Conservation (phyloP, 2,329 filamentous ascomycete species). For the Beauveria asiatica region DNA sequence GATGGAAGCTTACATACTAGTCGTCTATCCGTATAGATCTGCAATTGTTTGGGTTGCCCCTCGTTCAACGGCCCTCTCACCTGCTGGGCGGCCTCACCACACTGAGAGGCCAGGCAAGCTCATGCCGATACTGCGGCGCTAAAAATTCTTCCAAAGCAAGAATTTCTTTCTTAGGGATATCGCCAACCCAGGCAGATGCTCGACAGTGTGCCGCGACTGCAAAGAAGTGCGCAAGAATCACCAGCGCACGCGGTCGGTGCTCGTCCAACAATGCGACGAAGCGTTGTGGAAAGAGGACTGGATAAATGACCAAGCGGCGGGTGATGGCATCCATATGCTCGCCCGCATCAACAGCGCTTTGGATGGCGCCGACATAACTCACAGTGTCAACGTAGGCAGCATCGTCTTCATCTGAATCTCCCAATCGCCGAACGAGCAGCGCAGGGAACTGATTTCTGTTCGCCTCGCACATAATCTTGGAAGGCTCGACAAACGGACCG, state of each 20-base stretch:
- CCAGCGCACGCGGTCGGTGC: conserved; percentile 15
- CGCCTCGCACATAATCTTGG: not conserved
- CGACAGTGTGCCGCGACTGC: conserved; percentile 13
- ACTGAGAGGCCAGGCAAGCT: conserved; percentile 12
- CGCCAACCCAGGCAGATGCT: conserved; percentile 14
- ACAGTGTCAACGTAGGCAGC: conserved; percentile 14
- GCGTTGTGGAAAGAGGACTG: conserved; percentile 14
- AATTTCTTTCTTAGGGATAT: conserved; percentile 9
- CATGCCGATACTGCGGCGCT: conserved; percentile 3
- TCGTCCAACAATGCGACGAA: conserved; percentile 15
- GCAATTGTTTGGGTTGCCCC: not conserved
- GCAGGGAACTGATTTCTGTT: conserved; percentile 11
- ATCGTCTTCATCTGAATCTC: conserved; percentile 12
- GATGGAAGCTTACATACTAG: not conserved
- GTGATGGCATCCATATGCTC: conserved; percentile 13
- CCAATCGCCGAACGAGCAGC: conserved; percentile 3
- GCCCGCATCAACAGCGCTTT: conserved; percentile 10
- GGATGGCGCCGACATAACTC: conserved; percentile 15
- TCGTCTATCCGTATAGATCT: too few species aligned
- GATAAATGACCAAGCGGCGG: conserved; percentile 16
- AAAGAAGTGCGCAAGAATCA: conserved; percentile 19
- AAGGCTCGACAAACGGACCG: conserved; percentile 11
- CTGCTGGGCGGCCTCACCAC: not conserved
- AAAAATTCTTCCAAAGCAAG: conserved; percentile 10
- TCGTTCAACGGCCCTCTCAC: not conserved